Base-by-base conservation (phyloP, 2,329 filamentous ascomycete species). In the Epichloe sylvatica region DNA sequence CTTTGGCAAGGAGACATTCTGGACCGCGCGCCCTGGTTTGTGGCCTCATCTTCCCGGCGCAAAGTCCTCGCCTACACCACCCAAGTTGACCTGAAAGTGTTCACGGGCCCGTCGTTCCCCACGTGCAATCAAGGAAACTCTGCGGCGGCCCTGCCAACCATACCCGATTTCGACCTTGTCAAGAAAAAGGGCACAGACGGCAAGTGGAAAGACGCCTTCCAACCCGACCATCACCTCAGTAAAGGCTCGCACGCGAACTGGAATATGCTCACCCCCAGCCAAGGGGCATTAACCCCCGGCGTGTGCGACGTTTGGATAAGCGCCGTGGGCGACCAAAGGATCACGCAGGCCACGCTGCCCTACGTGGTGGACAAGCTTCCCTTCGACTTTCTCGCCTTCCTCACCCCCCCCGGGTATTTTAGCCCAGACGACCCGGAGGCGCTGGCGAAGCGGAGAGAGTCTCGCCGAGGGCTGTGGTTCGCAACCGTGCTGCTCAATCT, bases 401-500 rank as follows among this genome's bases (percentile, higher is more conserved):
- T 52, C n/a, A 37, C 39, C 49, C 3, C 51, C 36, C 51, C 3
- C 48, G 37, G 36, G 30, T 33, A 33, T 6, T 39, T 30, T 3
- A 23, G 17, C 15, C 36, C 45, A 19, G 23, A n/a, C 4, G 46
- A 35, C 8, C 4, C 36, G 21, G 35, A 19, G 8, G 23, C 30
- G 45, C 19, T 9, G 21, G 45, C 36, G 8, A 17, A 15, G 23
- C 36, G 45, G 21, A 25, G 33, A 17, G 15, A 38, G 33, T 12
- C 39, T 5, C 45, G 48, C 72, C 5, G 61, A 89, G 45, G 62
- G 5, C 79, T 79, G 56, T 89, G 84, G 85, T 87, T 86, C 61
- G 84, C 84, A 0, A 92, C 86, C 0, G 66, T 92, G 1, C 67
- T 82, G 23, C 65, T 92, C 60, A 89, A 86, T 60, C 58, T 94